phyloP scores from a whole-genome alignment of 2,329 filamentous ascomycete genomes.

The Thermothelomyces thermophilus region DNA sequence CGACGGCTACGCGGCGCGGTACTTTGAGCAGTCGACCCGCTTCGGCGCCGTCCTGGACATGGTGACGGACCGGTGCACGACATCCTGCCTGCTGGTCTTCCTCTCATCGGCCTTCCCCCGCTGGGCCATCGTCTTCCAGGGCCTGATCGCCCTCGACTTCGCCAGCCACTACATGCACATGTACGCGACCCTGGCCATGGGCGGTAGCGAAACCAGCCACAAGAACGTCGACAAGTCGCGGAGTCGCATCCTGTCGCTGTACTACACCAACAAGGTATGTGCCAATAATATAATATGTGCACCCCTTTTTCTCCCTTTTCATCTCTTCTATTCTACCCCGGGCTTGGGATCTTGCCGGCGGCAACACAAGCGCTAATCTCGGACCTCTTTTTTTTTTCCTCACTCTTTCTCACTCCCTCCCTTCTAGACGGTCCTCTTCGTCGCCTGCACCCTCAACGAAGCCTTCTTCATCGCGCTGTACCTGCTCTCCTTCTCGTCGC shows the following conservation, averaged over 20 bases:
- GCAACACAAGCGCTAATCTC: too few relatives aligned
- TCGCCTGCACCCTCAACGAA: slow-evolving; percentile 87
- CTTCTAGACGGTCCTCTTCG: slow-evolving; percentile 77
- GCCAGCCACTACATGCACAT: slow-evolving; percentile 99
- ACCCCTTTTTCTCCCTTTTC: background rate
- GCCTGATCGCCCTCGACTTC: slow-evolving; percentile 84
- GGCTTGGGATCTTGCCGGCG: background rate
- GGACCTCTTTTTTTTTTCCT: background rate
- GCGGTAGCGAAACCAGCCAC: slow-evolving; percentile 72
- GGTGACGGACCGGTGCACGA: slow-evolving; percentile 98
- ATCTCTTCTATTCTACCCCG: background rate
- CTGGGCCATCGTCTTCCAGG: slow-evolving; percentile 91
- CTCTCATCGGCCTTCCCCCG: slow-evolving; percentile 89
- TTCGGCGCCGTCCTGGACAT: slow-evolving; percentile 98
- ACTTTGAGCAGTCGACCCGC: slow-evolving; percentile 84
- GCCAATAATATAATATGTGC: too few relatives aligned
- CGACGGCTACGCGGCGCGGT: slow-evolving; percentile 85
- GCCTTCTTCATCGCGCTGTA: slow-evolving; percentile 98
- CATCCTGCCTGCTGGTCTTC: slow-evolving; percentile 90
- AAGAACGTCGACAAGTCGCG: slow-evolving; percentile 87
- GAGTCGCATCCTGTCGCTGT: slow-evolving; percentile 85
- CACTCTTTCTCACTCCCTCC: background rate
- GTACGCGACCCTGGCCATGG: slow-evolving; percentile 90
- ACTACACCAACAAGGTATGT: slow-evolving; percentile 90
- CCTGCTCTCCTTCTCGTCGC: slow-evolving; percentile 92